A percentile compares a stretch with the other conserved stretches of the same genome.
These are phyloP conservation scores for Oryza coarctata DNA, from an alignment of 176 grass and related monocot genomes.

Conservation along the genomic window DNA sequence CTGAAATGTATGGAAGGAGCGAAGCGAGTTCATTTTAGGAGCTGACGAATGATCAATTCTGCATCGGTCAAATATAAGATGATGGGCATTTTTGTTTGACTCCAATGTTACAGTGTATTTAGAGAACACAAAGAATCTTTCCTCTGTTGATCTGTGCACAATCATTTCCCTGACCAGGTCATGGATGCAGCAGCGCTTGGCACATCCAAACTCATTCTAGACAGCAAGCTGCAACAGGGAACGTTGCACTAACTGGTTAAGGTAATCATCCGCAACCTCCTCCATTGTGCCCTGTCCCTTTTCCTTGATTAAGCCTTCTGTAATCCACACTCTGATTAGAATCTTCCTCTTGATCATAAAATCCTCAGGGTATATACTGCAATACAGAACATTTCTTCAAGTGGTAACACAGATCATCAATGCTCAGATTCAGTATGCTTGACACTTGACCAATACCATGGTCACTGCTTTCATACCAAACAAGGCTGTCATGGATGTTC, in stretches of 20 bases:
- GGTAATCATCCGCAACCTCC: conserved; percentile 44
- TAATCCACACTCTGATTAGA: conserved; percentile 43
- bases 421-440: conserved; percentile 47
- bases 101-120: not conserved
- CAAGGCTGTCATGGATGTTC: conserved; percentile 30
- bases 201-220: conserved; percentile 38
- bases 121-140: not conserved
- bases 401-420: conserved; percentile 38
- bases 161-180: conserved; percentile 36
- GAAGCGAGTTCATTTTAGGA: conserved; percentile 7
- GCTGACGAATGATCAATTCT: not conserved
- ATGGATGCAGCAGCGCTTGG: conserved; percentile 21
- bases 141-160: conserved; percentile 22
- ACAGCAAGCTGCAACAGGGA: conserved; percentile 20
- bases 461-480: conserved; percentile 17
- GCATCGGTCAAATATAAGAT: conserved; percentile 38
- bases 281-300: conserved; percentile 36
- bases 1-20: conserved; percentile 23
- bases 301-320: conserved; percentile 44
- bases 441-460: conserved; percentile 11
- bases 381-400: conserved; percentile 49
- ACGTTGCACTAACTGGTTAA: conserved; percentile 35
- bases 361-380: conserved; percentile 49
- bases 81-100: not conserved
- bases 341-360: conserved; percentile 40